Conservation (phyloP, 805 yeast species). For the Danielozyma ontarioensis region DNA sequence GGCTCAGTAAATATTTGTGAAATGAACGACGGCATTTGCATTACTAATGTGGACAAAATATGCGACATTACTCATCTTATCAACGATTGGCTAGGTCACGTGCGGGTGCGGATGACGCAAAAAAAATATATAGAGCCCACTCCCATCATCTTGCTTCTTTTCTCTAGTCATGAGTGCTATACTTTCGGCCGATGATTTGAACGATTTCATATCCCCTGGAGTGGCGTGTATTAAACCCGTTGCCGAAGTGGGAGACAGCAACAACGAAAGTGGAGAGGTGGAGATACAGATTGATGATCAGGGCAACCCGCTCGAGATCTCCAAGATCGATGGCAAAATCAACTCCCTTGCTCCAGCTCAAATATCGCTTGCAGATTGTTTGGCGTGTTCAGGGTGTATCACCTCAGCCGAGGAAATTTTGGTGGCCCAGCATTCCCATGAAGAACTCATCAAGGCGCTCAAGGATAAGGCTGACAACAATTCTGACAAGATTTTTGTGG, state of each 20-base stretch:
- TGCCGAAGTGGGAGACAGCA: constrained; percentile 23
- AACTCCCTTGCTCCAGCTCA: constrained; percentile 69
- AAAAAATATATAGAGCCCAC: too few species aligned
- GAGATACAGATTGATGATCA: constrained; percentile 56
- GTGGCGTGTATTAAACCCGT: constrained; percentile 92
- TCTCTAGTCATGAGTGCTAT: constrained; percentile 67
- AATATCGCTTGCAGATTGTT: constrained; percentile 84
- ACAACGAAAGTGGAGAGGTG: constrained; percentile 25
- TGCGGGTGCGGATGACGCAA: too few species aligned
- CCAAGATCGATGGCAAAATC: constrained; percentile 49
- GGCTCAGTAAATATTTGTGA: too few species aligned
- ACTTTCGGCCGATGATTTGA: constrained; percentile 82
- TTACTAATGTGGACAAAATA: too few species aligned
- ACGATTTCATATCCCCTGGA: constrained; percentile 92
- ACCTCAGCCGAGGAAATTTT: constrained; percentile 96
- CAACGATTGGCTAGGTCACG: too few species aligned
- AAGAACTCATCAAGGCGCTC: constrained; percentile 63
- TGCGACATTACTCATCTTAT: too few species aligned
- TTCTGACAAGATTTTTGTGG: constrained; percentile 48
- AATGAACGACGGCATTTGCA: too few species aligned
- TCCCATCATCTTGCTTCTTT: too few species aligned
- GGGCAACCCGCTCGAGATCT: constrained; percentile 66
- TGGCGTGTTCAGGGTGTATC: constrained; percentile 96
- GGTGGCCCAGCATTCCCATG: constrained; percentile 85
- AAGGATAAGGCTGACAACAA: constrained; percentile 18